phyloP scores from a whole-genome alignment of 805 yeast genomes.

The Metschnikowia lachancei region DNA sequence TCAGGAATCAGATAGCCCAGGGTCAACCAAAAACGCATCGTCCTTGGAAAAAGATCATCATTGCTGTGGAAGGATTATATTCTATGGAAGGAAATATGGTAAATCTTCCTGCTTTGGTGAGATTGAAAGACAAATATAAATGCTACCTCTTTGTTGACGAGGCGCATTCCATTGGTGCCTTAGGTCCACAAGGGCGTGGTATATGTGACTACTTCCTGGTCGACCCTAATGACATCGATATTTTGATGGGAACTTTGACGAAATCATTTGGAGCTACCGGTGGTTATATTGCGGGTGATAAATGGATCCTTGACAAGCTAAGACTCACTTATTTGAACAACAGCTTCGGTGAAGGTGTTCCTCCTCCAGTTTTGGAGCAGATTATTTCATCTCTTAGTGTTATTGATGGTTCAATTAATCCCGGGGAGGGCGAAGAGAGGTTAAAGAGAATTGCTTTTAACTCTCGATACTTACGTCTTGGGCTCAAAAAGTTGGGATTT shows the following conservation, averaged over 20 bases:
- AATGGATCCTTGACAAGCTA: slow-evolving; percentile 66
- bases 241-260: slow-evolving; percentile 96
- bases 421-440: slow-evolving; percentile 92
- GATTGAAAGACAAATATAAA: slow-evolving; percentile 77
- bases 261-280: slow-evolving; percentile 99
- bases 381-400: slow-evolving; percentile 76
- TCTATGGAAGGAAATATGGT: slow-evolving; percentile 92
- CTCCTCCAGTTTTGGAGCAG: slow-evolving; percentile 92
- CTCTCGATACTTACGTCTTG: slow-evolving; percentile 87
- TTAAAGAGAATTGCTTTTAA: slow-evolving; percentile 92
- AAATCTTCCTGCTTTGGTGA: slow-evolving; percentile 72
- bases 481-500: slow-evolving; percentile 88
- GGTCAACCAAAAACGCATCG: slow-evolving; percentile 95
- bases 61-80: slow-evolving; percentile 89
- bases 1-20: slow-evolving; percentile 82
- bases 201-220: slow-evolving; percentile 90
- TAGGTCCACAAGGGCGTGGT: slow-evolving; percentile 93
- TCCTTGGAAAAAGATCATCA: slow-evolving; percentile 87
- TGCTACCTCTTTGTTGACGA: slow-evolving; percentile 92
- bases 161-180: slow-evolving; percentile 98
- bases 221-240: slow-evolving; percentile 71
- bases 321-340: slow-evolving; percentile 71
- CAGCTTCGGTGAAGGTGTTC: slow-evolving; percentile 76
- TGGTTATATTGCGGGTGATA: slow-evolving; percentile 86
- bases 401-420: slow-evolving; percentile 76